phyloP scores from a whole-genome alignment of 345 rosid genomes.

The Syzygium aromaticum region DNA sequence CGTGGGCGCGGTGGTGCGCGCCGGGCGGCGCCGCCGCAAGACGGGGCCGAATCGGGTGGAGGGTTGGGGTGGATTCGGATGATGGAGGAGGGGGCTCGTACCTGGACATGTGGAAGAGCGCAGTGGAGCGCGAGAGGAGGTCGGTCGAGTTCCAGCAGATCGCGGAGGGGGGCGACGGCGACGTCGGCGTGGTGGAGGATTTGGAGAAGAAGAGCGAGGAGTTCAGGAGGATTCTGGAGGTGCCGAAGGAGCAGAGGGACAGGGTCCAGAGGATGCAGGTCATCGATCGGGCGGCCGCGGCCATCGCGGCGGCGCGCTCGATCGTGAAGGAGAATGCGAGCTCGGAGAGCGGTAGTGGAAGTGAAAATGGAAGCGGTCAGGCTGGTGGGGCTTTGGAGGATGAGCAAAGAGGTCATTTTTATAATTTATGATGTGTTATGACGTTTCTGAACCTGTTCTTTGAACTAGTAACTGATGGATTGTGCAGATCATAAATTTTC shows the following conservation, averaged over 20 bases:
- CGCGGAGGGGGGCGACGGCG: conserved; percentile 10
- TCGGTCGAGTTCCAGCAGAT: conserved; percentile 49
- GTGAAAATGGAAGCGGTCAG: background rate
- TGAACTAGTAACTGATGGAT: background rate
- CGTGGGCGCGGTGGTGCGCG: conserved; percentile 25
- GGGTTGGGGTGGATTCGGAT: conserved; percentile 23
- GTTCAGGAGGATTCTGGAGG: conserved; percentile 59
- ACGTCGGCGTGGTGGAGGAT: conserved; percentile 6
- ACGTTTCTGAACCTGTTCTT: background rate
- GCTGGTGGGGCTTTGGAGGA: background rate
- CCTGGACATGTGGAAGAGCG: conserved; percentile 77
- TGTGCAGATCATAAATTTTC: background rate
- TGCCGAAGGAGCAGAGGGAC: conserved; percentile 68
- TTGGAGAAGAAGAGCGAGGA: conserved; percentile 70
- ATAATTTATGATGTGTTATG: background rate
- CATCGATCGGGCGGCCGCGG: conserved; percentile 77
- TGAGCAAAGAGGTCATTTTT: conserved; percentile 10
- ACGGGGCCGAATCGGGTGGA: conserved; percentile 1
- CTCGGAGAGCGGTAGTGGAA: background rate
- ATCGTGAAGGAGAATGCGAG: conserved; percentile 29
- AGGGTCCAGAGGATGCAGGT: conserved; percentile 77
- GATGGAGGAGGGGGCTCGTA: conserved; percentile 48
- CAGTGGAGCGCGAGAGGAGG: conserved; percentile 65
- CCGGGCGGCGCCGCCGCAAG: conserved; percentile 10
- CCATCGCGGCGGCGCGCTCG: conserved; percentile 69